Conservation (phyloP, 345 rosid genomes). For the Bruguiera parviflora region DNA sequence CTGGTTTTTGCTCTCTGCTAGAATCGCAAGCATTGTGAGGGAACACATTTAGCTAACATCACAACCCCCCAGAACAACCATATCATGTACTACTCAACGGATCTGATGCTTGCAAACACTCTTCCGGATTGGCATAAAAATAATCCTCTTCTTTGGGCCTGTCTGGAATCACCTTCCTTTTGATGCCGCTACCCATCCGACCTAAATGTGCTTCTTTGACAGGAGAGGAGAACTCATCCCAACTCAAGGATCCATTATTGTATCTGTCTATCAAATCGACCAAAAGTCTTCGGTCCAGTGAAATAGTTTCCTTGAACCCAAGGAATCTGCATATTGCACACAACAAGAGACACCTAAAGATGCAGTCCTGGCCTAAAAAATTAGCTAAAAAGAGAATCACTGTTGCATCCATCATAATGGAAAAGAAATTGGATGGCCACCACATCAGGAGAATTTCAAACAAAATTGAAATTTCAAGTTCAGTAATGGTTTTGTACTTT, state of each 20-base stretch:
- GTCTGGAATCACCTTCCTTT: conserved; percentile 64
- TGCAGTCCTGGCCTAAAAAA: neutral
- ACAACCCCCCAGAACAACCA: conserved; percentile 7
- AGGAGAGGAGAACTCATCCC: conserved; percentile 75
- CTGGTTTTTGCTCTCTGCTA: conserved; percentile 22
- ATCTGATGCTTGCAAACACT: conserved; percentile 61
- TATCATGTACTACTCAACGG: conserved; percentile 43
- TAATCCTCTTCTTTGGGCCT: conserved; percentile 93
- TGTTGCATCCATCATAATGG: too few species aligned
- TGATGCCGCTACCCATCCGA: conserved; percentile 66
- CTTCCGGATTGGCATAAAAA: conserved; percentile 92
- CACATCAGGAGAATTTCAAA: neutral
- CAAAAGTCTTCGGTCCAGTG: conserved; percentile 68
- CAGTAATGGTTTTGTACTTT: neutral
- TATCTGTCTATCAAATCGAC: conserved; percentile 79
- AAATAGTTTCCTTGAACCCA: conserved; percentile 82
- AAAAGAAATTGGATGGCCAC: neutral
- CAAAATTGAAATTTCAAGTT: neutral
- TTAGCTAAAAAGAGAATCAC: neutral
- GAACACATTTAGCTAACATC: conserved; percentile 9
- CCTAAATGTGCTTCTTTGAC: conserved; percentile 68
- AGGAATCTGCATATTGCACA: conserved; percentile 48
- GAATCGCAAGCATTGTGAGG: conserved; percentile 20
- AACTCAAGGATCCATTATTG: conserved; percentile 51
- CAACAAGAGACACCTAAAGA: neutral